A percentile compares a stretch with the other conserved stretches of the same genome.
Conservation (phyloP, 495 filamentous ascomycete genomes). For the Tuber borchii region DNA sequence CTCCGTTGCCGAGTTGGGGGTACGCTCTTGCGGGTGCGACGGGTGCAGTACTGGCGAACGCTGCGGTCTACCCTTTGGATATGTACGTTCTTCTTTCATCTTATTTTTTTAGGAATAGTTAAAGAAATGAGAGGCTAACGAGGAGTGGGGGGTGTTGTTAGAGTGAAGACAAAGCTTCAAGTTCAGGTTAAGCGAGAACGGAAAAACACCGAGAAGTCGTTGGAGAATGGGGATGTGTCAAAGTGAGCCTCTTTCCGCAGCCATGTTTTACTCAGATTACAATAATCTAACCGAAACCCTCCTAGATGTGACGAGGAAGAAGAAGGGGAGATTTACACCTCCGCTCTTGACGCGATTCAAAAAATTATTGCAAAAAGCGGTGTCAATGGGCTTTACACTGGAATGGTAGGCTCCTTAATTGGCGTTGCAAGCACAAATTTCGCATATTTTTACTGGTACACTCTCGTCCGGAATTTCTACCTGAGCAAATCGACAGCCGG, state of each 20-base stretch:
- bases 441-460: constrained; percentile 99
- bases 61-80: constrained; percentile 91
- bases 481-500: constrained; percentile 57
- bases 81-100: constrained; percentile 57
- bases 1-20: constrained; percentile 81
- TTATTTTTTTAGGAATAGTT: neutral
- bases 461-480: constrained; percentile 75
- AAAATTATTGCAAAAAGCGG: constrained; percentile 84
- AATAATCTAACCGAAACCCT: neutral
- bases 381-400: constrained; percentile 73
- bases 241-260: constrained; percentile 6
- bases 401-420: constrained; percentile 75
- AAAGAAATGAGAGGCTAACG: neutral
- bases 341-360: constrained; percentile 75
- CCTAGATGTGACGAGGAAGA: neutral
- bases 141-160: constrained; percentile 41
- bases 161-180: constrained; percentile 93
- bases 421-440: constrained; percentile 98
- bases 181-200: constrained; percentile 75
- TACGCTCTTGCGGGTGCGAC: constrained; percentile 86
- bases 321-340: constrained; percentile 54
- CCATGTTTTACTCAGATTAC: constrained; percentile 5
- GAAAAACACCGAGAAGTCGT: constrained; percentile 17
- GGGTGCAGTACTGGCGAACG: constrained; percentile 90
- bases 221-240: constrained; percentile 11